Conservation (phyloP, 768 basidiomycete species). For the Suillus lakei region DNA sequence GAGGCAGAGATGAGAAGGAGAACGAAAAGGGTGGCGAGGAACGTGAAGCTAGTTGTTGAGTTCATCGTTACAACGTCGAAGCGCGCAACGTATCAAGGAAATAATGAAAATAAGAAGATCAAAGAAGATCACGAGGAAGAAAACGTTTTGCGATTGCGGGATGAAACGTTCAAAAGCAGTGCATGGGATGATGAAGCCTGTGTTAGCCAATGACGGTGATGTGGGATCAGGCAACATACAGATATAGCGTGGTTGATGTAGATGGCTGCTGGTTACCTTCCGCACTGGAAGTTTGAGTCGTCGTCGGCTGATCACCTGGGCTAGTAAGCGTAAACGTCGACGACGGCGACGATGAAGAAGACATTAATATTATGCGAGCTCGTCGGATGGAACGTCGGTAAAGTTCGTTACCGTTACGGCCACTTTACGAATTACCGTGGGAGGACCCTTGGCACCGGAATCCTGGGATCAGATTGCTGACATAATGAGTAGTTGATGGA, state of each 20-base stretch:
- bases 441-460: slow-evolving; percentile 1
- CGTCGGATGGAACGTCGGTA: background rate
- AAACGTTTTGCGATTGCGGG: background rate
- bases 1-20: slow-evolving; percentile 67
- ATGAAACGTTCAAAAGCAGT: slow-evolving; percentile 6
- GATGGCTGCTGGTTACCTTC: slow-evolving; percentile 9
- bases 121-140: background rate
- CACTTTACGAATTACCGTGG: slow-evolving; percentile 3
- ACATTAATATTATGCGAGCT: slow-evolving; percentile 7
- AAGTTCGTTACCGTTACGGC: background rate
- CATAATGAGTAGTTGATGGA: slow-evolving; percentile 26
- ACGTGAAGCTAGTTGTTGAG: slow-evolving; percentile 58
- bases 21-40: slow-evolving; percentile 72
- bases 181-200: slow-evolving; percentile 3
- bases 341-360: slow-evolving; percentile 9
- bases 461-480: slow-evolving; percentile 9
- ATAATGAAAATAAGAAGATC: background rate
- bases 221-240: slow-evolving; percentile 29
- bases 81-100: background rate
- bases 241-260: slow-evolving; percentile 32
- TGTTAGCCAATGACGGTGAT: slow-evolving; percentile 12
- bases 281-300: background rate
- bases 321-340: slow-evolving; percentile 4
- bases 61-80: slow-evolving; percentile 1
- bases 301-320: background rate